phyloP scores from a whole-genome alignment of 2,329 filamentous ascomycete species.

The Calonectria pseudoreteaudii region DNA sequence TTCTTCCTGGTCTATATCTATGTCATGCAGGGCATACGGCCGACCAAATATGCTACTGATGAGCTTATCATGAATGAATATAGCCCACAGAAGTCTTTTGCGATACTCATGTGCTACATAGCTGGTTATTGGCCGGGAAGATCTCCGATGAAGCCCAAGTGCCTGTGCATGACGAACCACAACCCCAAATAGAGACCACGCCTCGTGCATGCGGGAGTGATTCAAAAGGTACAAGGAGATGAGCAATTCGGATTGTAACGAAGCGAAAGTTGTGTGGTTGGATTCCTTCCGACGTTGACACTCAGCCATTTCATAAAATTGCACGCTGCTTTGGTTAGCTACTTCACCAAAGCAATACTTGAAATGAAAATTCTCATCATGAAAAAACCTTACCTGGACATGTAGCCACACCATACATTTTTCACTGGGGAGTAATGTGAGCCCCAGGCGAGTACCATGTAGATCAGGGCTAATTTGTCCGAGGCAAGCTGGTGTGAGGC shows the following conservation, averaged over 20 bases:
- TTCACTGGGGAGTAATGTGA: background rate
- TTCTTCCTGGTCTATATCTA: background rate
- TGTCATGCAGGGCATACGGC: background rate
- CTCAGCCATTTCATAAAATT: conserved; percentile 2
- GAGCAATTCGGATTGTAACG: background rate
- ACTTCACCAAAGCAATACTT: background rate
- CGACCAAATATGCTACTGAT: conserved; percentile 1
- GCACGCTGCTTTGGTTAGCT: background rate
- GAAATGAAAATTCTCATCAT: too few relatives aligned
- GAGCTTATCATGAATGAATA: background rate
- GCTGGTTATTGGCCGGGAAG: background rate
- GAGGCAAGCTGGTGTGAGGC: background rate
- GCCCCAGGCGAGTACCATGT: background rate
- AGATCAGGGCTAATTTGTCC: background rate
- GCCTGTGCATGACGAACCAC: background rate
- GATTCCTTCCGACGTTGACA: background rate
- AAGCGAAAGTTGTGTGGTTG: background rate
- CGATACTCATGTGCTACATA: background rate
- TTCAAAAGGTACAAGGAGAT: background rate
- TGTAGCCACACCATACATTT: background rate
- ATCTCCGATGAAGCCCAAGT: background rate
- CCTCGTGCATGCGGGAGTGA: background rate
- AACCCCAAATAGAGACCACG: background rate
- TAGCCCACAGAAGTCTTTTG: background rate
- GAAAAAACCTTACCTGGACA: background rate